Conservation (phyloP, 306 rosid species). For the Vicia sativa region DNA sequence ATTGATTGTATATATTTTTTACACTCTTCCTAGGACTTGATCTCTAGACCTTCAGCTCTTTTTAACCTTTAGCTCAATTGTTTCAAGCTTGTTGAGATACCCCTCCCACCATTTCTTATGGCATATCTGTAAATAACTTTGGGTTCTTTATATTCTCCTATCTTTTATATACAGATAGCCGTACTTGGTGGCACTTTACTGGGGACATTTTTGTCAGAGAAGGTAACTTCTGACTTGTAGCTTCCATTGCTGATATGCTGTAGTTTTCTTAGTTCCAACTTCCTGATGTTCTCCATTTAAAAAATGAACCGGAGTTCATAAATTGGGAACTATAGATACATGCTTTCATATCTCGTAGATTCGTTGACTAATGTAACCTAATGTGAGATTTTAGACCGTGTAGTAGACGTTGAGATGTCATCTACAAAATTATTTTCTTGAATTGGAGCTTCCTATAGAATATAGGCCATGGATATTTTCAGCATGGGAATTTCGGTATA, state of each 20-base stretch:
- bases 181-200: slow-evolving; percentile 92
- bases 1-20: too few species aligned
- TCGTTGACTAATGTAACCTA: not conserved
- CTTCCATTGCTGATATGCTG: slow-evolving; percentile 23
- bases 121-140: slow-evolving; percentile 12
- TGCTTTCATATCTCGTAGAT: slow-evolving; percentile 20
- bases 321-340: not conserved
- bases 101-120: slow-evolving; percentile 18
- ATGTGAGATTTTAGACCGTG: slow-evolving; percentile 1
- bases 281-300: slow-evolving; percentile 20
- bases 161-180: slow-evolving; percentile 68
- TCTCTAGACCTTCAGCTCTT: too few species aligned
- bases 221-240: slow-evolving; percentile 57
- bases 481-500: slow-evolving; percentile 27
- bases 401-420: slow-evolving; percentile 1
- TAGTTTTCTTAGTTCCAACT: slow-evolving; percentile 23
- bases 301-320: slow-evolving; percentile 3
- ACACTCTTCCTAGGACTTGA: too few species aligned
- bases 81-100: too few species aligned
- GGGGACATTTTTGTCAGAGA: slow-evolving; percentile 92
- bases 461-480: slow-evolving; percentile 40
- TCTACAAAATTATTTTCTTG: slow-evolving; percentile 33
- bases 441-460: slow-evolving; percentile 33
- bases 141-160: slow-evolving; percentile 8
- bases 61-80: too few species aligned